phyloP scores from a whole-genome alignment of 768 basidiomycete genomes.

The Amanita inopinata region DNA sequence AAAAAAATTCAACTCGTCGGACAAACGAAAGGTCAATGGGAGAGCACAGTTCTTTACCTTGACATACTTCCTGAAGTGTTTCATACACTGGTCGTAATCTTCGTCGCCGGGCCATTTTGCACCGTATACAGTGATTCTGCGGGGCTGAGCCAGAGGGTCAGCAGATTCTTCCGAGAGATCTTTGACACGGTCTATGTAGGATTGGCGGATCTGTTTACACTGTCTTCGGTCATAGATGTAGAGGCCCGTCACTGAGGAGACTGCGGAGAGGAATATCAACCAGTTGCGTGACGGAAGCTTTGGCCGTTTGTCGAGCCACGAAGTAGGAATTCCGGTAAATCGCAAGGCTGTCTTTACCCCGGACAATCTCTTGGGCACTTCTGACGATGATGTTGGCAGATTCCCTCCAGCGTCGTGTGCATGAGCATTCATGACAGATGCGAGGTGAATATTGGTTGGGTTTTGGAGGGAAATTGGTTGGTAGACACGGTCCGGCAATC shows the following conservation, averaged over 20 bases:
- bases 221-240: constrained; percentile 84
- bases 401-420: constrained; percentile 9
- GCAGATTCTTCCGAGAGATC: constrained; percentile 63
- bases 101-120: constrained; percentile 94
- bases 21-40: constrained; percentile 8
- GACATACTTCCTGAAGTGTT: constrained; percentile 93
- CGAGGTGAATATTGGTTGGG: neutral
- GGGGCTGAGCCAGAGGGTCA: constrained; percentile 52
- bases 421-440: neutral
- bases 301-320: constrained; percentile 79
- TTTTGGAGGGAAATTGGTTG: neutral
- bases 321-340: constrained; percentile 60
- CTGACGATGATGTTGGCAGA: constrained; percentile 10
- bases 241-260: constrained; percentile 56
- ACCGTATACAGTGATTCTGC: constrained; percentile 81
- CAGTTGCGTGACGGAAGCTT: constrained; percentile 86
- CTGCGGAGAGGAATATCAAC: constrained; percentile 83
- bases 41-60: constrained; percentile 52
- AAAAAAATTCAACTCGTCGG: constrained; percentile 10
- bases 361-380: constrained; percentile 20
- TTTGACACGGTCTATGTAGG: constrained; percentile 74
- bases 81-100: constrained; percentile 73
- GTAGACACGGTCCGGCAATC: neutral
- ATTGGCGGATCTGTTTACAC: constrained; percentile 67
- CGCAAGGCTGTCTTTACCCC: constrained; percentile 54